phyloP scores from a whole-genome alignment of 78 protist genomes.

The Dictyostelium capitatum region DNA sequence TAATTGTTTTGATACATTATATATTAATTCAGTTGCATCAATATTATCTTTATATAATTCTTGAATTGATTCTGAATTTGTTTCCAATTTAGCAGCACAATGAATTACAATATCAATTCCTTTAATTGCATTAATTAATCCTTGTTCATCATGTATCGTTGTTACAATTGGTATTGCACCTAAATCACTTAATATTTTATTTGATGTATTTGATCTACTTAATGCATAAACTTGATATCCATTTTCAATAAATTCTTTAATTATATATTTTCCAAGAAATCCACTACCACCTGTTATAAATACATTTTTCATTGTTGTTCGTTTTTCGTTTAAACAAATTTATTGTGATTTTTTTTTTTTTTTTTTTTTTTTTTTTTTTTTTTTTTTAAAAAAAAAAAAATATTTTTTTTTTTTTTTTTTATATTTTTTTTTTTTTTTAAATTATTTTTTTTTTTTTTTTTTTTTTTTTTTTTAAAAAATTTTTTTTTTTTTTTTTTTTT shows the following conservation, averaged over 20 bases:
- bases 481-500: too few relatives aligned
- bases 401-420: too few relatives aligned
- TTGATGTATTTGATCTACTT: slow-evolving; percentile 47
- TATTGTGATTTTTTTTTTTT: too few relatives aligned
- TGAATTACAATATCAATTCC: slow-evolving; percentile 57
- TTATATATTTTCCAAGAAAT: slow-evolving; percentile 47
- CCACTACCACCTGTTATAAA: slow-evolving; percentile 74
- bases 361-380: too few relatives aligned
- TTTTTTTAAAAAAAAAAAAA: too few relatives aligned
- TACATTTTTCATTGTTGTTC: slow-evolving; percentile 23
- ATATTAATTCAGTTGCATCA: slow-evolving; percentile 34
- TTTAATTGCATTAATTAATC: background rate
- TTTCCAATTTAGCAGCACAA: slow-evolving; percentile 77
- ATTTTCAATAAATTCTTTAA: slow-evolving; percentile 9
- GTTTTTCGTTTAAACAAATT: too few relatives aligned
- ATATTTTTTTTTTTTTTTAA: too few relatives aligned
- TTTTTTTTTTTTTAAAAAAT: too few relatives aligned
- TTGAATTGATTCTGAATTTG: slow-evolving; percentile 34
- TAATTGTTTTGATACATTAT: background rate
- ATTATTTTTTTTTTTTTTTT: too few relatives aligned
- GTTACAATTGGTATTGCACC: slow-evolving; percentile 8
- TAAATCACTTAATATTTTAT: background rate
- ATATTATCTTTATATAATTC: slow-evolving; percentile 59
- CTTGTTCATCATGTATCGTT: background rate
- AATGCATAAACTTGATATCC: slow-evolving; percentile 55